These are phyloP conservation scores for Tephrocybe rancida DNA, from an alignment of 768 basidiomycete genomes.

Conservation along the genomic window DNA sequence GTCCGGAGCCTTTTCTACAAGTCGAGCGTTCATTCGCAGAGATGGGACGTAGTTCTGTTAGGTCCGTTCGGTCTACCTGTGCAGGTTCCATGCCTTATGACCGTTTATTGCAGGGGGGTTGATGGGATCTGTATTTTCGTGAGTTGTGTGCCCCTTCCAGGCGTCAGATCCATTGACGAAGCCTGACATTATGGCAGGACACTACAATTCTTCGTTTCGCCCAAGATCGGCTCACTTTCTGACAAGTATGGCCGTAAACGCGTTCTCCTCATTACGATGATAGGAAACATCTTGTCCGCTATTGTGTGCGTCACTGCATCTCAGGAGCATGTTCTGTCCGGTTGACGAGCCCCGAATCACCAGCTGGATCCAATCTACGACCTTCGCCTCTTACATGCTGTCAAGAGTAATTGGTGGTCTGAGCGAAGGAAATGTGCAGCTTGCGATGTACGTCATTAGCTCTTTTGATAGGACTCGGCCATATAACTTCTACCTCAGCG, in stretches of 20 bases:
- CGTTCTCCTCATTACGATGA: slow-evolving; percentile 84
- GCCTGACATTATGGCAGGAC: slow-evolving; percentile 52
- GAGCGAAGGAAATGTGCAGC: slow-evolving; percentile 96
- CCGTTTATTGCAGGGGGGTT: slow-evolving; percentile 59
- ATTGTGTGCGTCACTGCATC: slow-evolving; percentile 57
- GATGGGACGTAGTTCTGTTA: slow-evolving; percentile 95
- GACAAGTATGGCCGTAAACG: slow-evolving; percentile 90
- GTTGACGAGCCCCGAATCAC: background rate
- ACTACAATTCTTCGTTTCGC: slow-evolving; percentile 83
- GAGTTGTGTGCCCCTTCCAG: slow-evolving; percentile 34
- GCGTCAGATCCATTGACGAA: slow-evolving; percentile 13
- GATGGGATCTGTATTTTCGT: slow-evolving; percentile 95
- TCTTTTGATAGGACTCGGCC: background rate
- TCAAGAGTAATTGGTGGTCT: slow-evolving; percentile 91
- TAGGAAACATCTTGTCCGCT: slow-evolving; percentile 92
- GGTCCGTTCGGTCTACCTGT: slow-evolving; percentile 43
- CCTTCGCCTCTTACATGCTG: slow-evolving; percentile 87
- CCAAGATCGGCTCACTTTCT: slow-evolving; percentile 79
- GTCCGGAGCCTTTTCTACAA: slow-evolving; percentile 69
- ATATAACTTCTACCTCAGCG: slow-evolving; percentile 45
- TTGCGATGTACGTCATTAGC: slow-evolving; percentile 73
- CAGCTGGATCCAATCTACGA: slow-evolving; percentile 90
- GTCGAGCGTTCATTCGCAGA: slow-evolving; percentile 58
- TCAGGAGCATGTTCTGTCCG: background rate
- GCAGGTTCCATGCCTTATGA: background rate